phyloP scores from a whole-genome alignment of 1,139 yeast species.

The Debaryomyces psychrophilus region DNA sequence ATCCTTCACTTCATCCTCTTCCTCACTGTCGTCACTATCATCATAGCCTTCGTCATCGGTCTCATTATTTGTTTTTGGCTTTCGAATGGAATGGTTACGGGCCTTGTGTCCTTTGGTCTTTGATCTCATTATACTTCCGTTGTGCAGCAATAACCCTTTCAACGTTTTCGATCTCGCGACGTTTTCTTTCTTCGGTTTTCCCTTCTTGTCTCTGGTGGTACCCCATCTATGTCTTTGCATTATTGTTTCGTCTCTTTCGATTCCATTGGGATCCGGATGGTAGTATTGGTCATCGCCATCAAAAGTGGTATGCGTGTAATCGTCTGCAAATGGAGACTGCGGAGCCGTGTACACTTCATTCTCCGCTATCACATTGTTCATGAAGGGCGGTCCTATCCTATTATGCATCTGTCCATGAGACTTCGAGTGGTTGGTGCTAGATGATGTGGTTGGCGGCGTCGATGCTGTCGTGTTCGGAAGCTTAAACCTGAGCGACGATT shows the following conservation, averaged over 20 bases:
- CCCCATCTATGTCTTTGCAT: conserved; percentile 90
- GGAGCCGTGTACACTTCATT: conserved; percentile 28
- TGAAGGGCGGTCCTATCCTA: conserved; percentile 24
- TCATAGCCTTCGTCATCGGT: conserved; percentile 31
- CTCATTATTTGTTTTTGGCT: conserved; percentile 31
- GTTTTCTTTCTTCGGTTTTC: conserved; percentile 57
- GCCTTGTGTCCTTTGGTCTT: conserved; percentile 12
- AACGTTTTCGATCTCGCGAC: conserved; percentile 53
- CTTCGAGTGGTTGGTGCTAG: not conserved
- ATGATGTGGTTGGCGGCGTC: conserved; percentile 13
- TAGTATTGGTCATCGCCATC: conserved; percentile 15
- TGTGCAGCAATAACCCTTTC: conserved; percentile 29
- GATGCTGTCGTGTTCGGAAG: conserved; percentile 16
- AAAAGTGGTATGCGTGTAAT: conserved; percentile 6
- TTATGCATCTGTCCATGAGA: conserved; percentile 7
- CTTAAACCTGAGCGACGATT: conserved; percentile 31
- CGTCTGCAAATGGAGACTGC: conserved; percentile 22
- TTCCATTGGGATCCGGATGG: conserved; percentile 14
- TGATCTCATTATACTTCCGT: conserved; percentile 10
- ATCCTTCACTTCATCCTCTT: conserved; percentile 33
- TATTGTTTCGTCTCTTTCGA: conserved; percentile 23
- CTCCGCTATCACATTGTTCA: conserved; percentile 24
- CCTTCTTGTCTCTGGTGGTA: conserved; percentile 76
- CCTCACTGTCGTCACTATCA: conserved; percentile 23
- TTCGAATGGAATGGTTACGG: conserved; percentile 22